phyloP scores from a whole-genome alignment of 2,329 filamentous ascomycete species.

The Fusarium virguliforme region DNA sequence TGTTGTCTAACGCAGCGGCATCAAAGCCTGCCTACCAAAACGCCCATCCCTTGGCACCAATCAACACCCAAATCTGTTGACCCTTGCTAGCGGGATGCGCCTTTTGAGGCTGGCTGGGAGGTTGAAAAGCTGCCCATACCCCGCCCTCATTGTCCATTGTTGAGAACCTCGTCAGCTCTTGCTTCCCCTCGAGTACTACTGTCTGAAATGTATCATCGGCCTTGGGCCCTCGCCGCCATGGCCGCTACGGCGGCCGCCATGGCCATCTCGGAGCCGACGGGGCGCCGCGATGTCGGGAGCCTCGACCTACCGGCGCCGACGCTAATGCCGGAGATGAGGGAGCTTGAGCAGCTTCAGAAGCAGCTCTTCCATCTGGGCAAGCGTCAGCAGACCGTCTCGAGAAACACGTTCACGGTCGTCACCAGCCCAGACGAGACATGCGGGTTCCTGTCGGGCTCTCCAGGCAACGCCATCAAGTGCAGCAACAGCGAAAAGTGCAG shows the following conservation, averaged over 20 bases:
- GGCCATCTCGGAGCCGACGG: conserved; percentile 28
- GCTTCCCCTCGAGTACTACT: neutral
- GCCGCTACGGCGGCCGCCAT: conserved; percentile 12
- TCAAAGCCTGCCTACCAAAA: conserved; percentile 13
- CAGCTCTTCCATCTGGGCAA: conserved; percentile 23
- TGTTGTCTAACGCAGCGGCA: neutral
- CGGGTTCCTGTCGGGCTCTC: conserved; percentile 34
- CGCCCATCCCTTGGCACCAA: conserved; percentile 36
- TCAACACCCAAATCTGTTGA: conserved; percentile 2
- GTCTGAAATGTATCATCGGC: conserved; percentile 16
- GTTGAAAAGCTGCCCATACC: conserved; percentile 16
- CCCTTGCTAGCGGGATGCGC: conserved; percentile 26
- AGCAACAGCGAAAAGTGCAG: conserved; percentile 17
- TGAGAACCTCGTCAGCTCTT: neutral
- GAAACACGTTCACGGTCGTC: conserved; percentile 25
- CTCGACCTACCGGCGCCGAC: conserved; percentile 28
- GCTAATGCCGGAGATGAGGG: conserved; percentile 7
- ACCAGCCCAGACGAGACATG: conserved; percentile 33
- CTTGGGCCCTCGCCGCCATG: conserved; percentile 9
- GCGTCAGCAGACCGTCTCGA: conserved; percentile 13
- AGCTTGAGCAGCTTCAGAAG: conserved; percentile 14
- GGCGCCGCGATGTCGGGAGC: conserved; percentile 21
- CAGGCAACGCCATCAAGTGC: conserved; percentile 39
- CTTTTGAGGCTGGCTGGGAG: conserved; percentile 3
- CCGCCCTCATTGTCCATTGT: conserved; percentile 13